Base-by-base conservation (phyloP, 2,329 filamentous ascomycete species). In the Colletotrichum noveboracense region DNA sequence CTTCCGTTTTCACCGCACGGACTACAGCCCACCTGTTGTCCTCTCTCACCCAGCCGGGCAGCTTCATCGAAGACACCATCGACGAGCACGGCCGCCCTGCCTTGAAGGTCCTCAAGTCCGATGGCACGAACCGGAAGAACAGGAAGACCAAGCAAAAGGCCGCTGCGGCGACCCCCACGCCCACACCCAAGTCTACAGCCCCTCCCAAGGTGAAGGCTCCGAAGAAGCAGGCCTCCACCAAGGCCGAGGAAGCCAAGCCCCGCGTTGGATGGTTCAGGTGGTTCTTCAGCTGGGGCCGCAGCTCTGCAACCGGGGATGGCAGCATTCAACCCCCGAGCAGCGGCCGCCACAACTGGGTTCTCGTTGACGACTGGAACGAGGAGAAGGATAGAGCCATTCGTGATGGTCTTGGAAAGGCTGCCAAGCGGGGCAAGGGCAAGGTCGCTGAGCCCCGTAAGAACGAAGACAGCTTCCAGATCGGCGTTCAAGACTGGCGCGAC, bases 21-120 rank as follows among this genome's bases (percentile, higher is more conserved):
- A 98, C 96, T 1, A 98, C 96, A 0, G 97, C 97, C 2, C 96
- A 98, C 83, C 89, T 99, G 16, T 89, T 99, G 18, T 98, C 96
- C 2, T 96, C 96, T 9, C 89, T 98, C 76, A 93, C 97, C 74
- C 95, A 96, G 67, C 90, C 92, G 2, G 92, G 93, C 62, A 91
- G 89, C 78, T 91, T 91, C 70, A 88, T 92, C 62, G 90, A 93
- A 77, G 89, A 92, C 74, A 87, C 89, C 9, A 85, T 92, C 21
- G 87, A 92, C 72, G 91, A 92, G 74, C 90, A 93, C 78, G 90
- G 90, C 2, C 91, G 91, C 73, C 86, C 90, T 5, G 84, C 86
- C 16, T 83, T 90, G 78, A 91, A 89, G 80, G 87, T 89, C 28
- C 89, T 91, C 77, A 88, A 89, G 68, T 85, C 86, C 2, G 83